These are phyloP conservation scores for Kondoa malvinella DNA, from an alignment of 768 basidiomycete species.

Conservation along the genomic window DNA sequence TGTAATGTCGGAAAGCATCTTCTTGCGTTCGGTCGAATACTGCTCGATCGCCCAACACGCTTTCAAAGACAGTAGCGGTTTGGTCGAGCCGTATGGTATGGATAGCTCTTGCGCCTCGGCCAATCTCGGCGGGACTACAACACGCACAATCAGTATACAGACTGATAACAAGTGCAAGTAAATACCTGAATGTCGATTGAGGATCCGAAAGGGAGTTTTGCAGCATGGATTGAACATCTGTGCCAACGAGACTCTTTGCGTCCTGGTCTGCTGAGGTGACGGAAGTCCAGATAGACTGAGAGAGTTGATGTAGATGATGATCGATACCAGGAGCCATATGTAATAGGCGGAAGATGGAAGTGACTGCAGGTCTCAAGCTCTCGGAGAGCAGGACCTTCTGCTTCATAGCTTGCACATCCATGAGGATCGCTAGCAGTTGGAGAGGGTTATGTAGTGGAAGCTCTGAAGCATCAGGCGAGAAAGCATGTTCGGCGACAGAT, in stretches of 20 bases:
- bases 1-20: background rate
- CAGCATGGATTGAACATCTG: background rate
- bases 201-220: background rate
- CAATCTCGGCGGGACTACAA: background rate
- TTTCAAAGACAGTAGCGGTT: background rate
- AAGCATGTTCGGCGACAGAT: background rate
- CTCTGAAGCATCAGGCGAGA: background rate
- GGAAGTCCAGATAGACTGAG: background rate
- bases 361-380: background rate
- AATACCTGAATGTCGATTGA: background rate
- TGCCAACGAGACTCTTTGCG: background rate
- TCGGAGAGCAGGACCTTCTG: background rate
- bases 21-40: background rate
- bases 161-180: background rate
- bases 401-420: background rate
- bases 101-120: background rate
- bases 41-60: background rate
- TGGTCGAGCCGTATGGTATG: background rate
- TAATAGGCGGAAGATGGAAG: background rate
- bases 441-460: background rate
- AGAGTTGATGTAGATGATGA: background rate
- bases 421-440: background rate
- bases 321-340: background rate
- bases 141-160: background rate
- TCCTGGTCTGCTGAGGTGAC: background rate